Base-by-base conservation (phyloP, 2,329 filamentous ascomycete genomes). In the Torrubiella hemipterigena region DNA sequence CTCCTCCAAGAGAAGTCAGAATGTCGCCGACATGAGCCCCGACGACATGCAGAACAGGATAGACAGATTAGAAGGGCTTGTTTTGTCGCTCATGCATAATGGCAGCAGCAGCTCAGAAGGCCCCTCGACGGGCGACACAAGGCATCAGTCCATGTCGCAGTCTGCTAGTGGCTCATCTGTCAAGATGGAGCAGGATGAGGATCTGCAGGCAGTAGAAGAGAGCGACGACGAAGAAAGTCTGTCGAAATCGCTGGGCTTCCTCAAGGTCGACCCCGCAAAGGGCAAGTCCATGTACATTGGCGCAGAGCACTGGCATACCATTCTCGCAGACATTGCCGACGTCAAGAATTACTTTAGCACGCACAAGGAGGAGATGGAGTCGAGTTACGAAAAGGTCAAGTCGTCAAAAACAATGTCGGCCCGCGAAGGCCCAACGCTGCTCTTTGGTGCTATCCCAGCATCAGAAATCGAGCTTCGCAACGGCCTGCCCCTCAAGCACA, bases 41-140 rank as follows among this genome's bases (percentile, higher is more conserved):
- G 87, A 94, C 67, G 89, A 95, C 57, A 95, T 96, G 89, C 89
- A 96, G 62, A 93, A 93, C 51, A 81, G 91, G 53, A 96, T 96
- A 60, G 87, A 96, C 63, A 76, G 89, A 46, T 68, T 96, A 42
- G 89, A 96, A 67, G 81, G 83, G 45, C 63, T 96, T 53, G 89
- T 96, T 38, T 60, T 96, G 42, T 93, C 85, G 17, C 58, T 96
- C 50, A 95, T 96, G 89, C 89, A 89, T 49, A 87, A 83, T 53
- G 84, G 84, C 35, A 60, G 69, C 40, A 63, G 60, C 32, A 48
- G 67, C 32, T 65, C 71, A 29, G 41, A 56, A 7, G 48, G 59
- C 9, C 46, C 54, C 26, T 51, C 56, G 29, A 45, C 50, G n/a
- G 44, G 44, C 31, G 45, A 49, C 11, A 47, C 43, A 17, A 47